phyloP scores from a whole-genome alignment of 2,329 filamentous ascomycete genomes.

The Sporothrix variecibatus region DNA sequence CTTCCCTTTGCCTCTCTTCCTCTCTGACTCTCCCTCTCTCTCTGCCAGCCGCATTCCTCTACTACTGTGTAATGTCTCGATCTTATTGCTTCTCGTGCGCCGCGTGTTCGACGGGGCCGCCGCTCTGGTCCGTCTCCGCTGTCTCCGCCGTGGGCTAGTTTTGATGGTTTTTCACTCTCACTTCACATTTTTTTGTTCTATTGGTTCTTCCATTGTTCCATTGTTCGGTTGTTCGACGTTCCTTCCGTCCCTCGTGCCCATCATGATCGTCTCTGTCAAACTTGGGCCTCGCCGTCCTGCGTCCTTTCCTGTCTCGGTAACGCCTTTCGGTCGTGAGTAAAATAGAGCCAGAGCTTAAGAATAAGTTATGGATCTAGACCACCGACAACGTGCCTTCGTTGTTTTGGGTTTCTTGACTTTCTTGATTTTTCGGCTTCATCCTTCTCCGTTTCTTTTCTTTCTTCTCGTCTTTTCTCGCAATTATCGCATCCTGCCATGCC shows the following conservation, averaged over 20 bases:
- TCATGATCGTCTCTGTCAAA: background rate
- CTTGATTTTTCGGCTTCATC: background rate
- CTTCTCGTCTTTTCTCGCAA: background rate
- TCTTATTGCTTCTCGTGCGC: background rate
- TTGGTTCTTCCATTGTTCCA: background rate
- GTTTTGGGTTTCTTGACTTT: background rate
- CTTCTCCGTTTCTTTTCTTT: background rate
- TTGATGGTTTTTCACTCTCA: background rate
- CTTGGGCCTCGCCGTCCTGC: background rate
- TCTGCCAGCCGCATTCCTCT: background rate
- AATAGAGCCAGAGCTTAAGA: background rate
- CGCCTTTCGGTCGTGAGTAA: background rate
- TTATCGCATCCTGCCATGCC: background rate
- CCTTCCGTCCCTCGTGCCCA: background rate
- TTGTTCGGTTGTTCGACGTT: background rate
- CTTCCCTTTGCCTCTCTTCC: background rate
- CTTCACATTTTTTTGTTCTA: background rate
- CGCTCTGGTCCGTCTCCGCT: background rate
- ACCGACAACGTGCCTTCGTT: background rate
- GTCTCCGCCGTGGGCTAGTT: background rate
- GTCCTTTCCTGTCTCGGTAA: background rate
- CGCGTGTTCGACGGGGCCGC: background rate
- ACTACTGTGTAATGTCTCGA: background rate
- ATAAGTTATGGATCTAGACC: constrained; percentile 4
- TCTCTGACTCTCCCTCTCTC: background rate